Base-by-base conservation (phyloP, 257 asterid species). In the Cinchona pubescens region DNA sequence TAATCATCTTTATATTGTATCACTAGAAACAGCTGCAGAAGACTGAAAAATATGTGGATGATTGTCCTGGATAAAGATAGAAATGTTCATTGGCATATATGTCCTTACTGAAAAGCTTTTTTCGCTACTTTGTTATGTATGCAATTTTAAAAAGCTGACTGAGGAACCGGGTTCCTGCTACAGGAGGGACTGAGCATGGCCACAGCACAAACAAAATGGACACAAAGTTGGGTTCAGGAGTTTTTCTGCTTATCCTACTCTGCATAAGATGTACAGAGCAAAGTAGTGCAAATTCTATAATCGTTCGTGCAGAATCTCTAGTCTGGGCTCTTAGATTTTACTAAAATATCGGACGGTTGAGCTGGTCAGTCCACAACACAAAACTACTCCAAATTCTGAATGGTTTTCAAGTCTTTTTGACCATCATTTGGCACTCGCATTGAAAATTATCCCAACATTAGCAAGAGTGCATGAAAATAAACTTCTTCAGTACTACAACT, bases 161-260 rank as follows among this genome's bases (percentile, higher is more conserved):
- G 78, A 78, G 81, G 85, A 83, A 81, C 72, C 67, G 67, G 86
- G 83, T 76, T 72, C 86, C 18, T 71, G 63, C 21, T 68, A 34
- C 1, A 11, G 19, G 23, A 56, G 45, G 53, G 38, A 29, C 40
- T 30, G 14, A 29, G 59, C 27, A 5, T 11, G 51, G 5, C 46
- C 19, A 64, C 37, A 21, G 30, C 29, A 64, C 48, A 35, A 64
- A 64, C 15, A 58, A 61, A 35, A 45, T 18, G 29, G 34, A 29
- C n/a, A n/a, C n/a, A n/a, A 53, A 29, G 21, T 42, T 21, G 0
- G 53, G 76, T 59, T 7, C 32, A 1, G 51, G 1, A 38, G 23
- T 6, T 7, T n/a, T 60, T 25, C 19, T 72, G 37, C 76, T 72
- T 53, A 37, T 37, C 67, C 38, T 56, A 55, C 16, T 5, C 7